Evolutionary conservation across 2,329 filamentous ascomycete genomes (phyloP), one percentile per base, ranked within the genome.

Genomic region (Bipolaris victoriae): DNA sequence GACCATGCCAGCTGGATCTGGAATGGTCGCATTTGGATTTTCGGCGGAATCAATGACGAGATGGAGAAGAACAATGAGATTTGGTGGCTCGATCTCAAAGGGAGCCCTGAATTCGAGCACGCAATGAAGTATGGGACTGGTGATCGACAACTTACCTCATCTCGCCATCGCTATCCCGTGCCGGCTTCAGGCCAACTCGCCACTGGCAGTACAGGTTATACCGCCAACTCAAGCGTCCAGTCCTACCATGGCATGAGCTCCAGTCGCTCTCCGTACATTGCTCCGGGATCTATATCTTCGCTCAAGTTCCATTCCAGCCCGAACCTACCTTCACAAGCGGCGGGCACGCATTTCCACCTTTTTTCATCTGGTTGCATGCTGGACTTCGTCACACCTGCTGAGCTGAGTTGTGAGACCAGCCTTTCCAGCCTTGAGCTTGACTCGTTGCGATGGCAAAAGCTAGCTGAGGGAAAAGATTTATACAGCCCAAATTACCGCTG

Each of bases 61-160:
- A 97, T 98, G 92, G 93, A 98, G 79, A 94, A 96, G 69, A 92
- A 90, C 60, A 94, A 92, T 58, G 95, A 99, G 76, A 85, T 99
- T 41, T 97, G 92, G 90, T 99, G 95, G 93, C 82, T 99, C 41
- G 95, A 99, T 77, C 84, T 99, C 48, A 94, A 96, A 74, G 92
- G 92, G 33, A 92, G 86, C 58, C 92, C 93, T 1, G 91, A 92
- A 45, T 93, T 97, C 66, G 88, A 92, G 67, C 87, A 88, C 35
- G 81, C 86, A 26, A 88, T 90, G 52, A 76, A 86, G 79, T 82
- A 82, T 75, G 83, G 82, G 64, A 81, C 78, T 58, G 77, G 80
- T 56, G 82, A 84, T 64, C 74, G 74, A 24, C 70, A 73, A 48
- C 49, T 72, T 16, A 58, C 67, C 2, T 77, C 64, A 33, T 69